Evolutionary conservation across 768 basidiomycete species (phyloP).

Genomic region (Royoungia palumana): DNA sequence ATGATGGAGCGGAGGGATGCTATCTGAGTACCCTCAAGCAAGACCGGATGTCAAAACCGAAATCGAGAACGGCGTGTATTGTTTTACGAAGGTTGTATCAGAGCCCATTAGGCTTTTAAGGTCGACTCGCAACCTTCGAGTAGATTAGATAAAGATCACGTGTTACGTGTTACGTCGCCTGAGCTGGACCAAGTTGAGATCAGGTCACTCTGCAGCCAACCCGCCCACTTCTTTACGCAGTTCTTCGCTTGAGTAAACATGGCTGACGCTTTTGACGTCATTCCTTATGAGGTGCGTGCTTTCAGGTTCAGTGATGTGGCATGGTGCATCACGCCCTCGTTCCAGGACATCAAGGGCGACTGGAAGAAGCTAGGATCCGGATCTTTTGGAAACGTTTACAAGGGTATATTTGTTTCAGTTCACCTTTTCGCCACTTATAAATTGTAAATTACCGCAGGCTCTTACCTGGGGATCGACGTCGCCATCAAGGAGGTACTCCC

Average conservation of each 20-base stretch:
- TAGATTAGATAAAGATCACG: not conserved
- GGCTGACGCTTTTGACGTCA: slow-evolving; percentile 82
- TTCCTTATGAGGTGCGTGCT: slow-evolving; percentile 71
- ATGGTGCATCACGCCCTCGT: not conserved
- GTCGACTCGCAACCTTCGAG: slow-evolving; percentile 17
- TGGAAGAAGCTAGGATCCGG: slow-evolving; percentile 93
- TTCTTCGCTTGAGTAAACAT: slow-evolving; percentile 10
- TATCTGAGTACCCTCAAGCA: too few relatives aligned
- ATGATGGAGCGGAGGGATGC: too few relatives aligned
- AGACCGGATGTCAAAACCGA: too few relatives aligned
- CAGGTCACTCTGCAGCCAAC: not conserved
- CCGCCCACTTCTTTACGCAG: too few relatives aligned
- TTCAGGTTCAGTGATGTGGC: not conserved
- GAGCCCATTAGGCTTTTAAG: too few relatives aligned
- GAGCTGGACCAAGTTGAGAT: slow-evolving; percentile 14
- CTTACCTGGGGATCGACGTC: slow-evolving; percentile 92
- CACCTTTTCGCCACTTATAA: slow-evolving; percentile 2
- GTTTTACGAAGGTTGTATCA: too few relatives aligned
- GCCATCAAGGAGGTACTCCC: slow-evolving; percentile 96
- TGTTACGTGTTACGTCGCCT: slow-evolving; percentile 25
- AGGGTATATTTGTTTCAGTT: slow-evolving; percentile 37
- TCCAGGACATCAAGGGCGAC: slow-evolving; percentile 79
- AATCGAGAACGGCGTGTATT: too few relatives aligned
- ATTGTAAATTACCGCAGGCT: slow-evolving; percentile 44
- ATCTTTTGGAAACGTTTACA: slow-evolving; percentile 91